Evolutionary conservation across 805 yeast genomes (phyloP), one percentile per base, ranked within the genome.

Genomic region (Danielozyma ontarioensis): DNA sequence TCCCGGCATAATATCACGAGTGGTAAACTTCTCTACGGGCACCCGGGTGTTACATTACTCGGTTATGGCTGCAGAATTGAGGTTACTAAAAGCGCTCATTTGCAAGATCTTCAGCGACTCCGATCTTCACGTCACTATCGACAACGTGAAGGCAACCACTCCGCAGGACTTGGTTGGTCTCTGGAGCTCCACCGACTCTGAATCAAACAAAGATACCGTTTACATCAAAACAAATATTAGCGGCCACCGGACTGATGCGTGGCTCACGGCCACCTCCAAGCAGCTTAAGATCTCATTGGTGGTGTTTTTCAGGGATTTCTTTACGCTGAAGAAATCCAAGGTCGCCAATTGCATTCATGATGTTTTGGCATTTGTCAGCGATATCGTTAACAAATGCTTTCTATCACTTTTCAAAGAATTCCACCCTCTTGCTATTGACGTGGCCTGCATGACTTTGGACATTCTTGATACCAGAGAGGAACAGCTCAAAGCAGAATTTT

Each of bases 1-100:
- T n/a, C 72, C 72, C 1, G 72, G 72, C 1, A 41, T 59, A 4
- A 44, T 56, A 1, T 64, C 70, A 4, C 45, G 54, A 28, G 35
- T 62, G 13, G 50, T 62, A 4, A 53, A 54, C 13, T 63, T 58
- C 37, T 46, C 40, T 14, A 33, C 55, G 0, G 18, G 29, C 3
- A 36, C 55, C 1, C 47, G 44, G 18, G 48, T 39, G 25, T 25
- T 64, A 15, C 56, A 59, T 34, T 53, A 39, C 14, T 36, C 46
- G 2, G 33, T 56, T 1, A 29, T 59, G 4, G 36, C 53, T 1
- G 27, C 38, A 16, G 37, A 56, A 2, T 32, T 62, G n/a, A 37
- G 45, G n/a, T 11, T 56, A 1, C 35, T 65, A 13, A 27, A 39
- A 11, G 31, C 25, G 3, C 17, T 60, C 2, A 48, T 59, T 2